Base-by-base conservation (phyloP, 106 monocot species). In the Dioscorea dumetorum region DNA sequence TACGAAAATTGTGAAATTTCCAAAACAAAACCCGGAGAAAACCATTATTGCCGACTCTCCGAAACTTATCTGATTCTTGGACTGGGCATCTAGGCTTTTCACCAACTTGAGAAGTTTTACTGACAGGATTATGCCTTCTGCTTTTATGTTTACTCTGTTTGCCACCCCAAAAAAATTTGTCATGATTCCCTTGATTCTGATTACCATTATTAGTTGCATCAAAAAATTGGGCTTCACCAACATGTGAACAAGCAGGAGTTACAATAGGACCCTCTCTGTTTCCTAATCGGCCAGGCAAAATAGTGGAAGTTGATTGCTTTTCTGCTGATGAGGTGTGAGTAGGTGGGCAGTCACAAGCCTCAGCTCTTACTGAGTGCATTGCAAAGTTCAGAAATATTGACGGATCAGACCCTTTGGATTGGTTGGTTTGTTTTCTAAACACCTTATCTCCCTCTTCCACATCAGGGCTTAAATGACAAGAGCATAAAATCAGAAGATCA, bases 301-400 rank as follows among this genome's bases (percentile, higher is more conserved):
- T 78, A 50, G 74, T 81, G 18, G 88, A 75, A 35, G 74, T 74
- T 72, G 78, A 67, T 72, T 78, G 60, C 32, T 79, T 70, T 58
- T 67, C 70, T 50, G 73, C 41, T 60, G 77, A 62, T 61, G 88
- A 75, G 33, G 79, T 34, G 65, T 88, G 78, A 84, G 75, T 71
- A 34, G 97, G 92, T 22, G 97, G 97, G 58, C 97, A 97, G 74
- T 97, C 97, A 76, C 97, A 97, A 70, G 97, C 97, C 80, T 97
- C 97, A 33, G 91, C 89, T 88, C 97, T 78, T 32, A 97, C 97
- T 19, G 97, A 97, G 51, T 97, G 97, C 92, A 86, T 92, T 16
- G 97, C 97, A 60, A 97, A 97, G 69, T 97, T 97, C 54, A 87
- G 70, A 60, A 97, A 92, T 20, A 92, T 89, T 28, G 95, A 95